Percentiles rank a stretch among this genome's conserved stretches.
Conservation (phyloP, 2,329 filamentous ascomycete species). For the Fusarium coffeatum region DNA sequence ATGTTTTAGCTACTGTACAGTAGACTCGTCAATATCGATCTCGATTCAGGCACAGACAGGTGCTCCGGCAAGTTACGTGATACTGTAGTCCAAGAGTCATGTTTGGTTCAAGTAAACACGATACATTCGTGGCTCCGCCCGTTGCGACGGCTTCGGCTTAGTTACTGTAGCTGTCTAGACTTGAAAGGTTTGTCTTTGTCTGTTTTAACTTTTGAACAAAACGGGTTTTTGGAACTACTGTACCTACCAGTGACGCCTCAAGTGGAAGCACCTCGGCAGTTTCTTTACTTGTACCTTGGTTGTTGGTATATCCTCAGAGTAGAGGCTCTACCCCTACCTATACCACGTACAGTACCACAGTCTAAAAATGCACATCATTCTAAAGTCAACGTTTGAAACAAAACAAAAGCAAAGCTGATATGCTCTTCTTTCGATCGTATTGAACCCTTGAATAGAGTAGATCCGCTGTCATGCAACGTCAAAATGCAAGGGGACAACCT, state of each 20-base stretch:
- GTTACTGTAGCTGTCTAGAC: background rate
- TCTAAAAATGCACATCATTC: background rate
- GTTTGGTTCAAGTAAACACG: background rate
- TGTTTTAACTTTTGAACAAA: background rate
- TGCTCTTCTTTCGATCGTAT: background rate
- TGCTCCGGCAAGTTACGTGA: background rate
- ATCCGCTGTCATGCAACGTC: slow-evolving; percentile 22
- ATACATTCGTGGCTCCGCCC: background rate
- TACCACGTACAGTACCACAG: background rate
- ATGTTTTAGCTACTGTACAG: background rate
- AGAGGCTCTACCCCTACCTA: background rate
- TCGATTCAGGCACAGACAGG: background rate
- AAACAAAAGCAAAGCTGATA: background rate
- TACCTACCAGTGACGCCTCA: background rate
- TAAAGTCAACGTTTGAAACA: background rate
- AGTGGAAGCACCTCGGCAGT: slow-evolving; percentile 1
- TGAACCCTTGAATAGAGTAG: background rate
- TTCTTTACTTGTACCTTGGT: background rate
- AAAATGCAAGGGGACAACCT: slow-evolving; percentile 15
- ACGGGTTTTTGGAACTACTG: slow-evolving; percentile 5
- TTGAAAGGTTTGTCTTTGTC: background rate
- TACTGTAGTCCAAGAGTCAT: background rate
- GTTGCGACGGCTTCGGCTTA: slow-evolving; percentile 8
- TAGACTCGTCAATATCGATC: background rate
- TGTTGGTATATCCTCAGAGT: background rate